phyloP scores from a whole-genome alignment of 345 rosid species.

The Physaria fendleri region DNA sequence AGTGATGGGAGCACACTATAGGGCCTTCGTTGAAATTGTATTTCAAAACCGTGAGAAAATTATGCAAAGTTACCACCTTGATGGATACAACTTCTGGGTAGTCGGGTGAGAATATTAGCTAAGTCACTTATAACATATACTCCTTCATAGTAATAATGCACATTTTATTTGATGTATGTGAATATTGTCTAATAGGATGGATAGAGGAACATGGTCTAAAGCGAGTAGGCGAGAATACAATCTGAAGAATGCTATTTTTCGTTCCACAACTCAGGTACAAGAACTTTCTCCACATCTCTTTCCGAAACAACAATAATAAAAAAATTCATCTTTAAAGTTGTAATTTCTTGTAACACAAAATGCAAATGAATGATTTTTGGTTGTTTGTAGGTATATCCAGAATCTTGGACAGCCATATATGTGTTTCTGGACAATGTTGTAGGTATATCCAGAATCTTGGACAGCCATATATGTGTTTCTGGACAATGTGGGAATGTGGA shows the following conservation, averaged over 20 bases:
- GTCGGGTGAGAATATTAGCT: constrained; percentile 57
- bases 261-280: constrained; percentile 54
- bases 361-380: background rate
- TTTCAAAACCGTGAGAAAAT: constrained; percentile 67
- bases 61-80: constrained; percentile 77
- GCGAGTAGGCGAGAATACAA: constrained; percentile 64
- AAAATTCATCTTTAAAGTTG: background rate
- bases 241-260: constrained; percentile 67
- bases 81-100: constrained; percentile 81
- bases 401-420: constrained; percentile 86
- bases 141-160: background rate
- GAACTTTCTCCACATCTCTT: background rate
- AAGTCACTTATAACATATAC: background rate
- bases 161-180: background rate
- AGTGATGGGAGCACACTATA: constrained; percentile 64
- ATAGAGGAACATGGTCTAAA: constrained; percentile 64
- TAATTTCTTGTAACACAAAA: background rate
- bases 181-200: constrained; percentile 49
- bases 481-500: constrained; percentile 98
- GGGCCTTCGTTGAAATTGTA: constrained; percentile 65
- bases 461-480: constrained; percentile 76
- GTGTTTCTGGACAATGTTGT: constrained; percentile 69
- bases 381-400: constrained; percentile 76
- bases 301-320: background rate
- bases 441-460: constrained; percentile 95